Evolutionary conservation across 148 eudicot species (phyloP), one percentile per base, ranked within the genome.

Genomic region (Diospyros lotus): DNA sequence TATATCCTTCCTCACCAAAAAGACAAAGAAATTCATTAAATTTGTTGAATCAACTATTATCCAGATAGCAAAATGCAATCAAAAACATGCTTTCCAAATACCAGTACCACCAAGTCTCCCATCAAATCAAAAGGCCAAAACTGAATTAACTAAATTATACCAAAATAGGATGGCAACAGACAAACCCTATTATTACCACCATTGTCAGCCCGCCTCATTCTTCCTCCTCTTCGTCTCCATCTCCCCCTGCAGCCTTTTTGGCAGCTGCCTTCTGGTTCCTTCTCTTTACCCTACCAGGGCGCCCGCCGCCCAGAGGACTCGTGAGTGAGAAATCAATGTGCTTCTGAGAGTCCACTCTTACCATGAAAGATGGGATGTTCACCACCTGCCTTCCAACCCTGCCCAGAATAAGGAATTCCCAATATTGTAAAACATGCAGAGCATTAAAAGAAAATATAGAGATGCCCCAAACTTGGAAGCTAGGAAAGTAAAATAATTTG

Each of bases 361-460:
- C 85, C 82, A 82, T 76, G 77, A 82, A 82, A 38, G 85, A 82
- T 1, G 85, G 67, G 17, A 82, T 74, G 63, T 82, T 82, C 28
- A 82, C 85, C 51, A 82, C 85, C 80, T 82, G 85, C 72, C 85
- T 79, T 69, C 85, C 85, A 43, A 82, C 84, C 79, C 84, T 82
- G 70, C 60, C 60, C 60, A 64, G n/a, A 9, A 51, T 41, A 51
- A 73, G 39, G 45, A 64, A 18, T 62, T 39, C 28, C 76, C 28
- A 73, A 18, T 13, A 39, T 64, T 64, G 60, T 63, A n/a, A 74
- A 74, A 46, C 69, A 51, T 10, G 61, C n/a, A 38, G 3, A 28
- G 39, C 44, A 13, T 38, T 17, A 50, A 3, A 62, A 61, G 14
- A 7, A 62, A 63, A 73, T 50, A 15, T 14, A 28, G 28, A 28